Conservation (phyloP, 108 stramenopile species). For the Skeletonema potamos region DNA sequence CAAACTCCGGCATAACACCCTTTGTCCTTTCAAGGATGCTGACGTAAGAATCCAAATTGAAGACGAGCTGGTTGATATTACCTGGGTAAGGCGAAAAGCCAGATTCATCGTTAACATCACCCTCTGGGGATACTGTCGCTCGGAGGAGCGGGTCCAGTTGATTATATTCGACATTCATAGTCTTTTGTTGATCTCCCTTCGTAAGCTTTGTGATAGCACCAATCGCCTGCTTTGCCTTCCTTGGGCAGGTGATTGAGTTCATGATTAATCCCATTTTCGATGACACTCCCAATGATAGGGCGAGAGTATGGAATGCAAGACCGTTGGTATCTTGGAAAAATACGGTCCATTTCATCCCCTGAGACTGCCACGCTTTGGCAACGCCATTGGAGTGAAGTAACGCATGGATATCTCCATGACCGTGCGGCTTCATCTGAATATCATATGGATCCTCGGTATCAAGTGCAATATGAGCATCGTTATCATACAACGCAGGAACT, state of each 20-base stretch:
- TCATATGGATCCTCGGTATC: conserved; percentile 69
- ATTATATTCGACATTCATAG: conserved; percentile 99
- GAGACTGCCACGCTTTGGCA: conserved; percentile 71
- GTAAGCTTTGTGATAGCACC: conserved; percentile 95
- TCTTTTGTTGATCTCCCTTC: conserved; percentile 46
- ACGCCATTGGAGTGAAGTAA: conserved; percentile 87
- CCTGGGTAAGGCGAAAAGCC: conserved; percentile 97
- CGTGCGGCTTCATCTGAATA: conserved; percentile 97
- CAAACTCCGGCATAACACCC: conserved; percentile 98
- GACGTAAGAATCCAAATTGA: conserved; percentile 83
- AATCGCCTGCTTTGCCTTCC: conserved; percentile 96
- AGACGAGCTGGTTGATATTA: conserved; percentile 97
- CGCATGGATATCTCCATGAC: conserved; percentile 99
- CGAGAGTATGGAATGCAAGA: conserved; percentile 90
- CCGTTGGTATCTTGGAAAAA: conserved; percentile 99
- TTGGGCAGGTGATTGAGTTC: conserved; percentile 95
- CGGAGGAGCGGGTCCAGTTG: conserved; percentile 96
- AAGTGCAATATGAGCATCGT: conserved; percentile 88
- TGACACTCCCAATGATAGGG: conserved; percentile 93
- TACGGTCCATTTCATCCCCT: conserved; percentile 88
- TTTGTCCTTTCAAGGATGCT: conserved; percentile 75
- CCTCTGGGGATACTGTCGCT: conserved; percentile 79
- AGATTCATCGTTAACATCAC: conserved; percentile 94
- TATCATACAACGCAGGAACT: conserved; percentile 92
- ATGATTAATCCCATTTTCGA: conserved; percentile 81